phyloP scores from a whole-genome alignment of 345 rosid genomes.

The Kernera saxatilis region DNA sequence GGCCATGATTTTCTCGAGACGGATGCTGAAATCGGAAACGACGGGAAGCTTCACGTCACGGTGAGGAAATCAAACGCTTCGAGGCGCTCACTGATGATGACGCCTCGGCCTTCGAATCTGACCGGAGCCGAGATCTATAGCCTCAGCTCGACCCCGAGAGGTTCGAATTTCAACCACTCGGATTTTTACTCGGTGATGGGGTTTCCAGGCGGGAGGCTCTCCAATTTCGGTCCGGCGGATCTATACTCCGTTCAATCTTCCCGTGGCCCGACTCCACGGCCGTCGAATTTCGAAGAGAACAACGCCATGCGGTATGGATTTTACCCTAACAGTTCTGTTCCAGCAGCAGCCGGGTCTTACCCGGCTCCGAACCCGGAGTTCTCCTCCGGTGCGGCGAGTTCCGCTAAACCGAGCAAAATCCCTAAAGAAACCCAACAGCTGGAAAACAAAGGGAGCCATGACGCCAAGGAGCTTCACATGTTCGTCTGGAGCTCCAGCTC shows the following conservation, averaged over 20 bases:
- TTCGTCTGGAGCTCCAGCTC: conserved; percentile 97
- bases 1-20: conserved; percentile 76
- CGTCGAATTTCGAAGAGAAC: conserved; percentile 82
- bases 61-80: conserved; percentile 87
- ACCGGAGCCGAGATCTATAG: conserved; percentile 95
- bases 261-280: conserved; percentile 71
- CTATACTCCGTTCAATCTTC: conserved; percentile 73
- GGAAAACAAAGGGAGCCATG: conserved; percentile 48
- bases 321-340: conserved; percentile 50
- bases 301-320: conserved; percentile 54
- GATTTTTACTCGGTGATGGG: conserved; percentile 92
- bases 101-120: conserved; percentile 85
- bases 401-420: conserved; percentile 31
- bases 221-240: conserved; percentile 86
- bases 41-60: conserved; percentile 86
- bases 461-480: conserved; percentile 94
- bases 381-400: conserved; percentile 27
- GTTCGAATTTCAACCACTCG: conserved; percentile 81
- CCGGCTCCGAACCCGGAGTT: conserved; percentile 93
- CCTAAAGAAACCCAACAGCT: conserved; percentile 27
- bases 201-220: conserved; percentile 62
- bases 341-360: conserved; percentile 40
- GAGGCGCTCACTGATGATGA: conserved; percentile 59
- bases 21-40: conserved; percentile 77
- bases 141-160: conserved; percentile 85